Evolutionary conservation across 257 asterid species (phyloP), one percentile per base, ranked within the genome.

Genomic region (Oldenlandia corymbosa): DNA sequence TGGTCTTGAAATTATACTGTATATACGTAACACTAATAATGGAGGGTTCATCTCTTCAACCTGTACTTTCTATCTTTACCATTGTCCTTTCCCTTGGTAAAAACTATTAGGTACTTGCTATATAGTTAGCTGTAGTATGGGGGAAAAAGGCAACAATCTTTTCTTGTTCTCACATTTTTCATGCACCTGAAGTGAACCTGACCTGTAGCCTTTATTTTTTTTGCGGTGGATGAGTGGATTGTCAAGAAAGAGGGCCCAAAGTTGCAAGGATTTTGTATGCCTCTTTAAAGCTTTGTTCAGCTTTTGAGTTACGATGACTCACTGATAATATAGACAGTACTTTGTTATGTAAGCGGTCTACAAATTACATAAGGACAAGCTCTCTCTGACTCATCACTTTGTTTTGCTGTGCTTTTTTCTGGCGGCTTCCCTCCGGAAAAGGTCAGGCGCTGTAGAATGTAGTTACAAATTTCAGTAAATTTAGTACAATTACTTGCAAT

Each of bases 231-330:
- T 43, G 7, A 39, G 51, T 41, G 62, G 36, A 42, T 39, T 30
- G 10, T 43, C n/a, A n/a, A n/a, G 34, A 43, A 36, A 30, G 66
- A 20, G 49, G 68, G 57, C 24, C 65, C 60, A 39, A 27, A 27
- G 18, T 71, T 28, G 57, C 47, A 34, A 64, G 75, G 65, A 58
- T 36, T 64, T 64, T 16, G 27, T 18, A 21, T 21, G n/a, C 41
- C 23, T 36, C 57, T 64, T 16, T 37, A 20, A 16, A 27, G 27
- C 49, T 31, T 63, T 46, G 27, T 57, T 48, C 34, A 34, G 66
- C 54, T 47, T 24, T 30, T 42, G 47, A n/a, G n/a, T n/a, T n/a
- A n/a, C n/a, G n/a, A 64, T 58, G 71, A 65, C 71, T 58, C 58
- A 20, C 20, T 20, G 48, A 50, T 28, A 12, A 56, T 56, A 18